Conservation (phyloP, 148 eudicot genomes). For the Camellia lanceoleosa region DNA sequence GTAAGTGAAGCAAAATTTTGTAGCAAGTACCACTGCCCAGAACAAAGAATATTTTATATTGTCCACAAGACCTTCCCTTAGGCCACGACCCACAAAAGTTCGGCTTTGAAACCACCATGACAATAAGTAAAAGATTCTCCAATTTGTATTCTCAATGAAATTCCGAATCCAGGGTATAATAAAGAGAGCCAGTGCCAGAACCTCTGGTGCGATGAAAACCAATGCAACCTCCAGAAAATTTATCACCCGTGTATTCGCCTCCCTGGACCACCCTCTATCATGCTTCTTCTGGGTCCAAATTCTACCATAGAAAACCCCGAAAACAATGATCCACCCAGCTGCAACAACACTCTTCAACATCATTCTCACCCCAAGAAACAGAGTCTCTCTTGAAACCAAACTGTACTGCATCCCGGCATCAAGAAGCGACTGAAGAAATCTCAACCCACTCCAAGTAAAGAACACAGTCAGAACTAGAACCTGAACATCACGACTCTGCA, state of each 20-base stretch:
- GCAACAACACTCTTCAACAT: constrained; percentile 58
- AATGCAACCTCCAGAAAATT: constrained; percentile 58
- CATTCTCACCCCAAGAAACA: constrained; percentile 73
- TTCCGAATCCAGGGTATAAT: constrained; percentile 78
- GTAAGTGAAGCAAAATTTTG: constrained; percentile 76
- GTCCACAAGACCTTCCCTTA: constrained; percentile 82
- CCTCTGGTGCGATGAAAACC: constrained; percentile 63
- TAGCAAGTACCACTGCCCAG: constrained; percentile 79
- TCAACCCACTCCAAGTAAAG: constrained; percentile 77
- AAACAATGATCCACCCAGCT: constrained; percentile 54
- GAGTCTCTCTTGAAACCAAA: constrained; percentile 77
- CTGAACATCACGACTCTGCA: constrained; percentile 47
- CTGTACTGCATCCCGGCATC: constrained; percentile 76
- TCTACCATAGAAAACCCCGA: constrained; percentile 58
- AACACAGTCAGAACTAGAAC: constrained; percentile 71
- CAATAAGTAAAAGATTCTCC: constrained; percentile 74
- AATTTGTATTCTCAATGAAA: constrained; percentile 72
- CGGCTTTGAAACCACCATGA: constrained; percentile 96
- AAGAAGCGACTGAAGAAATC: constrained; percentile 66
- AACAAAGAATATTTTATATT: constrained; percentile 70
- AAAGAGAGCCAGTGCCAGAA: constrained; percentile 59
- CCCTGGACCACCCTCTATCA: constrained; percentile 48
- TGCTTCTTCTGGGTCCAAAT: constrained; percentile 58
- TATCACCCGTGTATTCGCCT: constrained; percentile 43
- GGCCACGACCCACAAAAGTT: constrained; percentile 80